These are phyloP conservation scores for Quercus alba DNA, from an alignment of 306 rosid genomes.

Conservation along the genomic window DNA sequence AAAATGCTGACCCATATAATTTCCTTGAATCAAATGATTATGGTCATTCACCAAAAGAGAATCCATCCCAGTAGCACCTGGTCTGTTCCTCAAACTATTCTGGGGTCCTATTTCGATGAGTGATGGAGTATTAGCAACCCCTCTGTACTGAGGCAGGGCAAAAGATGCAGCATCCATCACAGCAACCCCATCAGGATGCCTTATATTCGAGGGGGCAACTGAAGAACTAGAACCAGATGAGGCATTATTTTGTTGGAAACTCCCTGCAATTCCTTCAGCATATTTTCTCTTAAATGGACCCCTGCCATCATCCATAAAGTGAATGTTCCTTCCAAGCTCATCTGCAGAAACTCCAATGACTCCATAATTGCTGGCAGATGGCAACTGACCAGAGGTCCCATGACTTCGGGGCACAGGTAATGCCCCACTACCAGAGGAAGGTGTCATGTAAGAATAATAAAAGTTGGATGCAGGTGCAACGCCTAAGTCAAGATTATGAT, in stretches of 20 bases:
- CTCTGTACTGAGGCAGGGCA: constrained; percentile 42
- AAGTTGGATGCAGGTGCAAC: constrained; percentile 48
- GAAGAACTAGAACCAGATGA: constrained; percentile 62
- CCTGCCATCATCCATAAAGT: constrained; percentile 64
- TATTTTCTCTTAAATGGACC: constrained; percentile 81
- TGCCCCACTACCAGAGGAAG: constrained; percentile 59
- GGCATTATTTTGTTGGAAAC: constrained; percentile 52
- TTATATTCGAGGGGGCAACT: constrained; percentile 47
- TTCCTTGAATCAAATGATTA: constrained; percentile 61
- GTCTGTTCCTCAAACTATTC: constrained; percentile 46
- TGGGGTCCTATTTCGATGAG: constrained; percentile 60
- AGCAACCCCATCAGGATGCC: constrained; percentile 65
- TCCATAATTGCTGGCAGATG: constrained; percentile 58
- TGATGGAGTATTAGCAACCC: constrained; percentile 40
- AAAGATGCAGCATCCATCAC: constrained; percentile 53
- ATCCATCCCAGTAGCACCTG: constrained; percentile 44
- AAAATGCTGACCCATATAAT: constrained; percentile 73
- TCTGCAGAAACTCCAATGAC: constrained; percentile 52
- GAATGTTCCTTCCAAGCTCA: constrained; percentile 55
- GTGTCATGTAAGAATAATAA: constrained; percentile 64
- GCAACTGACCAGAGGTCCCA: constrained; percentile 47
- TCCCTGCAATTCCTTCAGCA: constrained; percentile 63
- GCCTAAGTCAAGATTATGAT: constrained; percentile 60
- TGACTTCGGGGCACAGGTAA: constrained; percentile 62
- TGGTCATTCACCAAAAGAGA: constrained; percentile 58